Base-by-base conservation (phyloP, 257 asterid species). In the Osmanthus fragrans region DNA sequence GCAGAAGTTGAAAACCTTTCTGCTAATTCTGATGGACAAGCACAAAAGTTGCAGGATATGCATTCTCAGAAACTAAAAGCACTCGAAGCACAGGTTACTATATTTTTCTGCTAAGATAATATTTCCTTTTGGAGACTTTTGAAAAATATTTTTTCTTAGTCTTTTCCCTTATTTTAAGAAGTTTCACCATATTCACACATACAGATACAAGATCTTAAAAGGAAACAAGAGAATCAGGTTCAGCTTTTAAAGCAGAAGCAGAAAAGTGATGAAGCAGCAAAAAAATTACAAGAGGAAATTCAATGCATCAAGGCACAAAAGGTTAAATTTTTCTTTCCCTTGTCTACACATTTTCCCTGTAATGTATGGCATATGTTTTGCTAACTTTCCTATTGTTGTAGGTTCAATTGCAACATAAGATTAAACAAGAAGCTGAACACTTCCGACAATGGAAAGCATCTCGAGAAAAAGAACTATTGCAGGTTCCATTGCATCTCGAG, bases 381-480 rank as follows among this genome's bases (percentile, higher is more conserved):
- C 75, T 74, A 30, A 73, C 16, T n/a, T 70, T 70, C 80, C 66
- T 77, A 80, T 54, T 81, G 33, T 42, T 85, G 67, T 73, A 96
- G 99, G 98, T 96, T 72, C 99, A 96, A 84, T 80, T 96, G 84
- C 98, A 92, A 77, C 97, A 96, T 42, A 94, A 92, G 87, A 96
- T 96, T 68, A 96, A 96, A 85, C 99, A 92, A 85, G 98, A 96
- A 88, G 92, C 98, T 45, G 99, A 96, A 82, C 98, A 96, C 77
- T 96, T 96, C 82, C 92, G 99, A 49, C 98, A 88, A 66, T 96
- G 99, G 99, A 96, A 93, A 84, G 98, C 97, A 76, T 96, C 96
- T 63, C 87, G 98, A 66, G 99, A 96, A 85, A 96, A 96, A 85
- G 99, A 96, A 84, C 80, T 96, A 74, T 81, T 96, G 78, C 98